Evolutionary conservation across 2,329 filamentous ascomycete species (phyloP), one percentile per base, ranked within the genome.

Genomic region (Claviceps pusilla): DNA sequence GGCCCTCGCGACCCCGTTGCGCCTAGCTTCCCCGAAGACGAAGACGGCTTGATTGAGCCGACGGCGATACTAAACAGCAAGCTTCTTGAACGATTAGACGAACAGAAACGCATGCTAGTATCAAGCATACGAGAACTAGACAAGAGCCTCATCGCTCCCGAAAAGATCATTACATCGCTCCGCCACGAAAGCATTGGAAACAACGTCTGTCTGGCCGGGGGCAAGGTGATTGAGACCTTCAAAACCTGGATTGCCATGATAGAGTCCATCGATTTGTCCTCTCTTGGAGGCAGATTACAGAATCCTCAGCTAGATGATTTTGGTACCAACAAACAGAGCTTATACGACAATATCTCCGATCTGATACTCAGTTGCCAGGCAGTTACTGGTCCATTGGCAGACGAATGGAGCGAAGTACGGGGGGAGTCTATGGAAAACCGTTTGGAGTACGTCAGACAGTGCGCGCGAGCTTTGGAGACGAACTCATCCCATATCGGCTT

Each of bases 361-460:
- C 78, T 98, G 33, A 72, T 97, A 4, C 72, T 95, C 51, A 83
- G 85, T 56, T 96, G 90, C 63, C 93, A 98, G 69, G 83, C 87
- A 29, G 86, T 97, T n/a, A 87, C 89, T 6, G 88, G 88, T 9
- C 93, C 93, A 6, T 70, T 98, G 47, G 87, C 86, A 9, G 93
- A 98, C 65, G 93, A 98, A 70, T 98, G 93, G 93, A 82, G 90
- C 4, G 89, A 95, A 66, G 76, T 90, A n/a, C 83, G 89, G 47
- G 89, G 89, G 1, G 89, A 95, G 65, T 87, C 90, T 7, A 74
- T 98, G 35, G 91, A 96, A 64, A 88, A 88, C 60, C 83, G 93
- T 28, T 70, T 97, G 31, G 86, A 86, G 59, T 84, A 87, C 58
- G 89, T 96, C 56, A 81, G 86, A 52, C 77, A 82, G 56, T 86